These are phyloP conservation scores for Pestalotiopsis fici DNA, from an alignment of 2,329 filamentous ascomycete genomes.

Conservation along the genomic window DNA sequence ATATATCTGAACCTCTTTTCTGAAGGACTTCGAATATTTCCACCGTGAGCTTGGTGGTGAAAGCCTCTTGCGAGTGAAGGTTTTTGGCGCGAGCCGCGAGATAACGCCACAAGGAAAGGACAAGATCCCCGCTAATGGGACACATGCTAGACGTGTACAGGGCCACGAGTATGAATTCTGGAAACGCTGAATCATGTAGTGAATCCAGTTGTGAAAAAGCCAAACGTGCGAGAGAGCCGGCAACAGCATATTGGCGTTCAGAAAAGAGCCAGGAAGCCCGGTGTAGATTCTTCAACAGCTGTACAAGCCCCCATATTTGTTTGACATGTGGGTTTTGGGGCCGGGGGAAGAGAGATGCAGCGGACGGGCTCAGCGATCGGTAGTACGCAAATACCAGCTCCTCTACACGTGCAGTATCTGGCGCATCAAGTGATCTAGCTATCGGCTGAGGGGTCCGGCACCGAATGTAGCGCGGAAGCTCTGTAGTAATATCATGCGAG, in stretches of 20 bases:
- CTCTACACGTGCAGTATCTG: not conserved
- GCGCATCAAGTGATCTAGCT: not conserved
- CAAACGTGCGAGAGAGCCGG: not conserved
- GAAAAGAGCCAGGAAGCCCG: not conserved
- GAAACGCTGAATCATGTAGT: not conserved
- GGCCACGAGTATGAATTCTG: not conserved
- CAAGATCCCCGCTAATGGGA: not conserved
- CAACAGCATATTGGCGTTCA: not conserved
- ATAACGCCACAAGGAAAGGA: not conserved
- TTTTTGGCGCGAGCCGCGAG: too few relatives aligned
- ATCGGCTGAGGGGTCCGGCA: not conserved
- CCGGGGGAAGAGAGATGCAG: not conserved
- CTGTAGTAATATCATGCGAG: not conserved
- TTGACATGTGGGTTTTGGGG: not conserved
- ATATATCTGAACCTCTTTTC: not conserved
- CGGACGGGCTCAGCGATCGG: not conserved
- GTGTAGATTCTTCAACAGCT: not conserved
- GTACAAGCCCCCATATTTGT: not conserved
- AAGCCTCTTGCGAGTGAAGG: not conserved
- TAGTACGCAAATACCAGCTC: not conserved
- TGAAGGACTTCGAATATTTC: not conserved
- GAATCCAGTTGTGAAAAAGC: not conserved
- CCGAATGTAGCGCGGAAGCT: not conserved
- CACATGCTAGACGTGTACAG: not conserved
- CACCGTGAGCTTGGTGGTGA: not conserved